Base-by-base conservation (phyloP, 805 yeast species). In the Wickerhamiella allomyrinae region DNA sequence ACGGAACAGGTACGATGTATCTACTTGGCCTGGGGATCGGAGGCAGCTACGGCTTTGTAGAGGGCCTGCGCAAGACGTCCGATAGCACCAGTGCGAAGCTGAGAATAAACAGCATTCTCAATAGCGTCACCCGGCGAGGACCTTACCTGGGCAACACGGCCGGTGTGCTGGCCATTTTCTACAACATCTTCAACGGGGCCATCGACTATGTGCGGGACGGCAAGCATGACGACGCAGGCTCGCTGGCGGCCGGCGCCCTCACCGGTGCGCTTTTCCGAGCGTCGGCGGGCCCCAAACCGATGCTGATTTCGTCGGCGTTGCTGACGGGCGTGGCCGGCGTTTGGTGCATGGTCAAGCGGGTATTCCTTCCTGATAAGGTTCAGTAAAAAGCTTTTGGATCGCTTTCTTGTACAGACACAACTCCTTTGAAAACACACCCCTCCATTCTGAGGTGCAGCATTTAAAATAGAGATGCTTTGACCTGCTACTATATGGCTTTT, bases 1-100 rank as follows among this genome's bases (percentile, higher is more conserved):
- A 91, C 63, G 98, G 98, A 53, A 81, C 97, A 9, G 98, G 98
- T 63, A 77, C 95, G 6, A 85, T 86, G 41, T 91, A 91, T 59
- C 70, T 91, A 51, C 53, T 81, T 24, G 68, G 94, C 34, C 70
- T 91, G 50, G 94, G 94, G 27, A 46, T 76, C 35, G 98, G 98
- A 63, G 98, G 98, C 46, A 64, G 77, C 11, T 79, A 76, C 55
- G 98, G 98, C 46, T 66, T 87, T 47, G 73, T 76, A 46, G 95
- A 89, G 62, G 97, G 98, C 48, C 56, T 91, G 43, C 71, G 71
- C 47, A 76, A 76, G 59, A 69, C 91, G 42, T 91, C 93, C 34
- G 72, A 77, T 35, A 70, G 74, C 46, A 76, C 87, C 24, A 76
- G 94, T 10, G 76, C 82, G 42, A 83, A 80, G 60, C 71, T 91